These are phyloP conservation scores for Porodaedalea pini DNA, from an alignment of 1,284 basidiomycete species.

Conservation along the genomic window DNA sequence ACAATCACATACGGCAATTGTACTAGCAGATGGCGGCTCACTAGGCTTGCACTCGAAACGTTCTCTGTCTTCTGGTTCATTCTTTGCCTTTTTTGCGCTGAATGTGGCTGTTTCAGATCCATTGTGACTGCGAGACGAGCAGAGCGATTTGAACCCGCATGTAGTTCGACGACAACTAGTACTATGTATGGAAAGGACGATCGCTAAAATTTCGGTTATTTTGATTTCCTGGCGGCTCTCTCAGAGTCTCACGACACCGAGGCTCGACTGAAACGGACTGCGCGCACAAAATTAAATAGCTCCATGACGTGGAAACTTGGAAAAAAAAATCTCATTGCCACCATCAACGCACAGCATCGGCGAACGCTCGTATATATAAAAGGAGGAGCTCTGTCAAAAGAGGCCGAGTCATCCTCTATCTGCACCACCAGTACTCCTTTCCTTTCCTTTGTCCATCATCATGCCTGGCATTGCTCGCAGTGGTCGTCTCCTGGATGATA, in stretches of 20 bases:
- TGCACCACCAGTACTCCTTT: background rate
- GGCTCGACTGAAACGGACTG: too few relatives aligned
- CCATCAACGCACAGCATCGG: background rate
- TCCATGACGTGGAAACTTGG: background rate
- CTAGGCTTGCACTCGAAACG: too few relatives aligned
- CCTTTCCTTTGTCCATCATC: background rate
- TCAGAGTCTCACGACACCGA: too few relatives aligned
- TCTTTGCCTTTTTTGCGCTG: background rate
- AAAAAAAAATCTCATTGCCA: too few relatives aligned
- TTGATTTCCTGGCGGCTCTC: background rate
- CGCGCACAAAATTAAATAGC: conserved; percentile 2
- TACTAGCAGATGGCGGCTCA: too few relatives aligned
- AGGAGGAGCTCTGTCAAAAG: background rate
- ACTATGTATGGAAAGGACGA: background rate
- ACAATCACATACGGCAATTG: too few relatives aligned
- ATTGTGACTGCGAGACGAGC: background rate
- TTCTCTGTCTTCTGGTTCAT: background rate
- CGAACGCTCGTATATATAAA: background rate
- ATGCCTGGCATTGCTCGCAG: conserved; percentile 22
- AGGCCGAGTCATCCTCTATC: background rate
- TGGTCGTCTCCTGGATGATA: conserved; percentile 50
- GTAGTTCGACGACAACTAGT: background rate
- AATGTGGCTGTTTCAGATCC: too few relatives aligned
- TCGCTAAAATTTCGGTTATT: background rate
- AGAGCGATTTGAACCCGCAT: too few relatives aligned